Percentiles rank a stretch among this genome's conserved stretches.
These are phyloP conservation scores for Ophiocytium majus DNA, from an alignment of 352 stramenopile species.

Conservation along the genomic window DNA sequence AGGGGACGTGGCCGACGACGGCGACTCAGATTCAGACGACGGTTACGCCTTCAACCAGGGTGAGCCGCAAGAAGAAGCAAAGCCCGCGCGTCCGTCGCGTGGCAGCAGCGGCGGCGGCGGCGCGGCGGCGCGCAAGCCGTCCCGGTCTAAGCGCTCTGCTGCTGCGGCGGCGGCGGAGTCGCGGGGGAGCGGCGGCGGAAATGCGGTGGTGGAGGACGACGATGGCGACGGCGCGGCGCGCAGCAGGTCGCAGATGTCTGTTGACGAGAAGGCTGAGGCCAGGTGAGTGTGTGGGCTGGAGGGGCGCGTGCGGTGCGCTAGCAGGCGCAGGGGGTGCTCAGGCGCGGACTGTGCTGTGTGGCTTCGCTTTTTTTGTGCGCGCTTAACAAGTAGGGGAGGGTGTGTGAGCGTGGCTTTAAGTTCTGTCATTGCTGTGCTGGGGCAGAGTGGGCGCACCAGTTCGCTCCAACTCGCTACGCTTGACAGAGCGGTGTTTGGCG, in stretches of 20 bases:
- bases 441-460: no score
- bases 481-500: no score
- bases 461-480: no score
- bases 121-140: no score
- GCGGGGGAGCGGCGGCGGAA: neutral
- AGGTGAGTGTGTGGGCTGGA: neutral
- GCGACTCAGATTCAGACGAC: neutral
- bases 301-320: neutral
- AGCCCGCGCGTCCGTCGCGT: neutral
- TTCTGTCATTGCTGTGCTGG: neutral
- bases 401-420: neutral
- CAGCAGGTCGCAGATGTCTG: neutral
- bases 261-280: conserved; percentile 15
- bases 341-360: neutral
- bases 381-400: neutral
- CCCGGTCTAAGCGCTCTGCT: no score
- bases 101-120: no score
- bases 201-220: neutral
- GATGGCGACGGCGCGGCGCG: neutral
- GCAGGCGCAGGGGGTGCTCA: neutral
- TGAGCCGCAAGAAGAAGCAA: neutral
- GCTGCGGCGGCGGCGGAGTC: neutral
- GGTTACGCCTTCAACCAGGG: neutral
- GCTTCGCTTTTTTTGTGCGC: neutral
- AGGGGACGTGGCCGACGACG: neutral